These are phyloP conservation scores for Penicillium angulare DNA, from an alignment of 495 filamentous ascomycete species.

Conservation along the genomic window DNA sequence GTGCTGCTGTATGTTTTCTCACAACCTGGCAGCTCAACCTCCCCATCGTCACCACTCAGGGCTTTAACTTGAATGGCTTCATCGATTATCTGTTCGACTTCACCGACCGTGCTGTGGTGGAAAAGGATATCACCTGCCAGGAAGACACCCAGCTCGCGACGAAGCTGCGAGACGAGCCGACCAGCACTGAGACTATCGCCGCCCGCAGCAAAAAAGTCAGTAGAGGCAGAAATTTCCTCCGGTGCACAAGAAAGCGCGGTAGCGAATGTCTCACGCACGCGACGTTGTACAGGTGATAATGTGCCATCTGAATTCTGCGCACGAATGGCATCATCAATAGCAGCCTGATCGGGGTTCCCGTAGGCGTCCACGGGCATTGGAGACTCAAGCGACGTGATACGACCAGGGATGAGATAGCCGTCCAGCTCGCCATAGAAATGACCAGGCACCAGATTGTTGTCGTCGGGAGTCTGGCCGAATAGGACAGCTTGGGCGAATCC, in stretches of 20 bases:
- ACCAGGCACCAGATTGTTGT: neutral
- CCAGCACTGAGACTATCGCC: conserved; percentile 46
- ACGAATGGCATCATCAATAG: conserved; percentile 18
- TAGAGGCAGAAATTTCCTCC: conserved; percentile 21
- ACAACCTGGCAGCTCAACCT: conserved; percentile 20
- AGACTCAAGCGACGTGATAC: conserved; percentile 18
- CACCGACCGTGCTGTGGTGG: conserved; percentile 27
- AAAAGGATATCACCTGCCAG: conserved; percentile 42
- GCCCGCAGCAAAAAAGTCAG: conserved; percentile 44
- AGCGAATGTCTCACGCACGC: conserved; percentile 32
- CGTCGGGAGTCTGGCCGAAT: conserved; percentile 6
- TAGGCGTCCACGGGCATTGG: conserved; percentile 24
- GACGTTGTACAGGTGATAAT: conserved; percentile 22
- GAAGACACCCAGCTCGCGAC: conserved; percentile 32
- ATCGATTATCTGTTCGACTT: conserved; percentile 17
- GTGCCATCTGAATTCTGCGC: conserved; percentile 8
- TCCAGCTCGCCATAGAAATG: conserved; percentile 17
- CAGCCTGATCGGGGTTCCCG: conserved; percentile 26
- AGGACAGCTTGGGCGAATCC: conserved; percentile 18
- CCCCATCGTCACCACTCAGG: conserved; percentile 7
- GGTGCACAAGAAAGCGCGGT: conserved; percentile 17
- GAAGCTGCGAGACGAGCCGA: conserved; percentile 36
- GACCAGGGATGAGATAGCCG: conserved; percentile 32
- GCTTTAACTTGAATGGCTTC: conserved; percentile 22
- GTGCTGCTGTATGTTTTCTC: conserved; percentile 37